Evolutionary conservation across 352 stramenopile species (phyloP), one percentile per base, ranked within the genome.

Genomic region (Pythium insidiosum): DNA sequence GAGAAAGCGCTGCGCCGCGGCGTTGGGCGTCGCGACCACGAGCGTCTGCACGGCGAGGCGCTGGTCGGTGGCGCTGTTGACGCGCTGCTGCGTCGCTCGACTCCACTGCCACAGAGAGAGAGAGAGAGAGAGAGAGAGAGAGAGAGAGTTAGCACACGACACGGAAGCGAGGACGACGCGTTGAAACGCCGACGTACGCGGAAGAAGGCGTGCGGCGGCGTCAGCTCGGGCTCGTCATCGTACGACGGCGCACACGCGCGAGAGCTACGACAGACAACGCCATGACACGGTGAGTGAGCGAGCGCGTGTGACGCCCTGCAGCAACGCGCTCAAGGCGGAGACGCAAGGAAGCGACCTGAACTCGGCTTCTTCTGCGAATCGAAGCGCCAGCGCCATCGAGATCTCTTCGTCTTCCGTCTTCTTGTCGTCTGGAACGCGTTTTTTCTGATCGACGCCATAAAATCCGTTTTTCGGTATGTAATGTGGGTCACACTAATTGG

Each of bases 1-100:
- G 16, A 79, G 38, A 37, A 88, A 79, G 29, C 56, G 53, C 38
- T 84, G 69, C 4, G 69, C 44, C 16, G 56, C 49, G 18, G 68
- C 65, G 10, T 53, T 54, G 43, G 9, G 9, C 28, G 67, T 66
- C 3, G 67, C 75, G n/a, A 88, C 56, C 15, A 85, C 20, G 3
- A 88, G 53, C 3, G 56, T 68, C 38, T 77, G 46, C 0, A 68
- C 63, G 16, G 2, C 59, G 35, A 37, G 45, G 19, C 5, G 23
- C 18, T 11, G 15, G 26, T 21, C 43, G 26, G 30, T 28, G 29
- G 24, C 41, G 16, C 12, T 2, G 16, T 45, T 39, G 5, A 76
- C 28, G 2, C 38, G 16, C 23, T 69, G 26, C 6, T 69, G 64
- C 21, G 58, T 63, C 6, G 47, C 12, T 26, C 68, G 67, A 40